These are phyloP conservation scores for Alternaria sp. DNA, from an alignment of 2,329 filamentous ascomycete genomes.

Conservation along the genomic window DNA sequence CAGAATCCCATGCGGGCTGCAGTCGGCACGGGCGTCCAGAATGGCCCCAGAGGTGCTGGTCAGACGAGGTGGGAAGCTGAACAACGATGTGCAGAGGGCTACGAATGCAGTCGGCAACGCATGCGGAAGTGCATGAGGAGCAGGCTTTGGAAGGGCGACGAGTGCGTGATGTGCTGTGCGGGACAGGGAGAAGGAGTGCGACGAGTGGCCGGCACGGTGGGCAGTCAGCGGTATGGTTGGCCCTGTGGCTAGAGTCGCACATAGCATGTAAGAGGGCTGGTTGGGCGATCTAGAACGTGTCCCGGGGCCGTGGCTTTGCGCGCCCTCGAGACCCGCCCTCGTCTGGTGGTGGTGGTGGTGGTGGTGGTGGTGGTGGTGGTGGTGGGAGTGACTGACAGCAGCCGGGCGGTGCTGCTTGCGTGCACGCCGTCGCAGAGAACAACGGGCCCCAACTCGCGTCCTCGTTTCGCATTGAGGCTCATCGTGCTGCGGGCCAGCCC, in stretches of 20 bases:
- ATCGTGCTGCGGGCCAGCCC: not conserved
- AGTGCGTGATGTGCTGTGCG: constrained; percentile 30
- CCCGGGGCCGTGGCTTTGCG: constrained; percentile 39
- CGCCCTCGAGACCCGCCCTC: constrained; percentile 15
- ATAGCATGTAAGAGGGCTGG: constrained; percentile 40
- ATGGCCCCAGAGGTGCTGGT: constrained; percentile 22
- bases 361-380: not conserved
- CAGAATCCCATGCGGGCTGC: constrained; percentile 36
- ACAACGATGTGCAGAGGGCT: constrained; percentile 13
- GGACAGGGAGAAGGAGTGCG: constrained; percentile 36
- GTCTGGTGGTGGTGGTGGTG: not conserved
- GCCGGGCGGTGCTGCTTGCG: constrained; percentile 2
- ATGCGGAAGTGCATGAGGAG: constrained; percentile 36
- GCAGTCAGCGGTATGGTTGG: constrained; percentile 40
- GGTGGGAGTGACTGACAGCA: not conserved
- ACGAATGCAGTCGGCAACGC: constrained; percentile 28
- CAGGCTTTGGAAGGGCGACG: constrained; percentile 28
- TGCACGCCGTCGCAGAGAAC: not conserved
- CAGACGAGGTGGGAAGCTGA: constrained; percentile 20
- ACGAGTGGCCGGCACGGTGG: constrained; percentile 31
- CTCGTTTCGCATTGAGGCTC: not conserved
- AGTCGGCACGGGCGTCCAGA: constrained; percentile 26
- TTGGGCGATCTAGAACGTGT: constrained; percentile 46
- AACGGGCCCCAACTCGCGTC: not conserved
- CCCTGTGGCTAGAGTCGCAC: constrained; percentile 37